Evolutionary conservation across 2,329 filamentous ascomycete genomes (phyloP), one percentile per base, ranked within the genome.

Genomic region (Trichoderma guizhouense): DNA sequence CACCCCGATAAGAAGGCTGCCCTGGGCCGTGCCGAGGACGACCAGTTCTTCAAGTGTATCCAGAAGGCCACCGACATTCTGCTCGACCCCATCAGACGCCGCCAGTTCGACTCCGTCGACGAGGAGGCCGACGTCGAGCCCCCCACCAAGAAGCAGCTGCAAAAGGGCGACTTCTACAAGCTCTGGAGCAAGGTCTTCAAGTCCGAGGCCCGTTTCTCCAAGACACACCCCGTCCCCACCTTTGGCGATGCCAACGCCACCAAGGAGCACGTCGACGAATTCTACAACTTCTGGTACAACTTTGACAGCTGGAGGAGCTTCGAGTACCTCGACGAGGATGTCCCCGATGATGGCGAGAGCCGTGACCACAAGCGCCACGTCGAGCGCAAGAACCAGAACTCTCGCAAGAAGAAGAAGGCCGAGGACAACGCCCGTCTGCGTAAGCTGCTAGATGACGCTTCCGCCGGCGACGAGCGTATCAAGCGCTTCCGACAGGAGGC

Each of bases 251-350:
- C 93, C 75, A 92, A 97, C 76, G 91, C 93, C 79, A 89, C 89
- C 78, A 93, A 95, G 84, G 93, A 97, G 80, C 91, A 97, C 9
- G 96, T 99, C 61, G 95, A 98, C 80, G 86, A 87, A 69, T 99
- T 99, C 84, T 99, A 99, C 89, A 97, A 99, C 88, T 99, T 98
- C 87, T 99, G 93, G 92, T 99, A 98, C 88, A 97, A 95, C 88
- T 97, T 99, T 79, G 96, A 99, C 88, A 96, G 92, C 83, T 99
- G 96, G 96, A 89, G 96, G 74, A 91, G 93, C 3, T 99, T 99
- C 79, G 96, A 99, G 85, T 99, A 99, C 84, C 92, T 97, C 72
- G 96, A 99, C 80, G 96, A 99, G 86, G 96, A 99, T 81, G 95
- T 99, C 34, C 96, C 96, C 53, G 96, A 99, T 79, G 96, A 99